A percentile compares a stretch with the other conserved stretches of the same genome.
These are phyloP conservation scores for Artemisia princeps DNA, from an alignment of 140 eudicot species.

Conservation along the genomic window DNA sequence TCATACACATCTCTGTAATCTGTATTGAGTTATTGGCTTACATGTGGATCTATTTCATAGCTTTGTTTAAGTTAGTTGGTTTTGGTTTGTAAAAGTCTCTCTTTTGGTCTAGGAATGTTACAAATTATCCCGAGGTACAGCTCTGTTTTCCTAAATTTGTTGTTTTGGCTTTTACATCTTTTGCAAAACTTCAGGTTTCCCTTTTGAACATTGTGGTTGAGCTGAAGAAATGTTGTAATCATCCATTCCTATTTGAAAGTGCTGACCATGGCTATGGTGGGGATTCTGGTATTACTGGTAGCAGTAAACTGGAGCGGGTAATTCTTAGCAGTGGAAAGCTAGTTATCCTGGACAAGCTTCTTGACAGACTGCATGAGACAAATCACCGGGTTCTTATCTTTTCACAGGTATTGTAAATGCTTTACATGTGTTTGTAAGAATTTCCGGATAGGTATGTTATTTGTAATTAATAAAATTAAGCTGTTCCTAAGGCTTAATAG, in stretches of 20 bases:
- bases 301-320: conserved; percentile 83
- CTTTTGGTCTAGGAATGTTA: too few species aligned
- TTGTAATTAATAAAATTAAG: neutral
- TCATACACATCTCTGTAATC: neutral
- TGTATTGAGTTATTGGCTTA: too few species aligned
- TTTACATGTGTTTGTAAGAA: neutral
- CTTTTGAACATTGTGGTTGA: conserved; percentile 95
- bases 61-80: too few species aligned
- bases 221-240: conserved; percentile 98
- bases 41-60: too few species aligned
- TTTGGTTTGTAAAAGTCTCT: too few species aligned
- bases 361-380: conserved; percentile 77
- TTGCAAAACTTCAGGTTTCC: conserved; percentile 62
- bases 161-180: neutral
- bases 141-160: too few species aligned
- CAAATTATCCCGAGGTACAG: too few species aligned
- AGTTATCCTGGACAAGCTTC: conserved; percentile 88
- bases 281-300: conserved; percentile 63
- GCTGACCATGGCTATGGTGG: conserved; percentile 99
- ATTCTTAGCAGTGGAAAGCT: conserved; percentile 93
- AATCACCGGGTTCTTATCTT: conserved; percentile 96
- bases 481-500: conserved; percentile 15
- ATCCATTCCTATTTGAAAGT: conserved; percentile 94
- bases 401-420: conserved; percentile 60
- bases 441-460: neutral